Conservation (phyloP, 495 filamentous ascomycete species). For the Bombardia bombarda region DNA sequence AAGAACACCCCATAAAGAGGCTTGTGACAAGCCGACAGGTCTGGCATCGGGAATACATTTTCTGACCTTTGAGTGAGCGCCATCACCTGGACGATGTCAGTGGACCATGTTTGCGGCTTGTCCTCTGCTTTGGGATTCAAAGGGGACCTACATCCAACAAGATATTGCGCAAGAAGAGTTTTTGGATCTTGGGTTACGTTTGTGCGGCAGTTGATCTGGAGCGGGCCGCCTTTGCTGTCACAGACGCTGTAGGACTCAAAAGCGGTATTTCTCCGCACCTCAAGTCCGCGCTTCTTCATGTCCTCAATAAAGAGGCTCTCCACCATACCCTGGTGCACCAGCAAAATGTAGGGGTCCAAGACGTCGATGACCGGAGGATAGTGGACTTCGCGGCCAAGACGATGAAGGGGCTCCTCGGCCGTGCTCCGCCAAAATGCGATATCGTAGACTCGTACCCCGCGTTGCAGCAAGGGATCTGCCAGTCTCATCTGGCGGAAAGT, state of each 20-base stretch:
- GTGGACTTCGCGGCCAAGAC: constrained; percentile 44
- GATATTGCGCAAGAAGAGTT: constrained; percentile 38
- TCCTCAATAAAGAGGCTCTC: constrained; percentile 61
- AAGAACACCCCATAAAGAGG: constrained; percentile 63
- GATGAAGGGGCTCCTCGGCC: constrained; percentile 40
- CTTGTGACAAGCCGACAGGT: constrained; percentile 50
- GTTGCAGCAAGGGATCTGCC: constrained; percentile 52
- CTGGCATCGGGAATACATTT: constrained; percentile 47
- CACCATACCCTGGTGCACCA: constrained; percentile 69
- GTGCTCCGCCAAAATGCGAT: constrained; percentile 67
- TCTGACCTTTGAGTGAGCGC: constrained; percentile 46
- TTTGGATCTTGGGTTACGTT: constrained; percentile 34
- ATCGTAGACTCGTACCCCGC: constrained; percentile 59
- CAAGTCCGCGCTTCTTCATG: constrained; percentile 47
- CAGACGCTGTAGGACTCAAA: constrained; percentile 46
- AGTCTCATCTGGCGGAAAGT: constrained; percentile 54
- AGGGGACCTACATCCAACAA: constrained; percentile 40
- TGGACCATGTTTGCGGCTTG: constrained; percentile 1
- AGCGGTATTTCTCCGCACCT: constrained; percentile 46
- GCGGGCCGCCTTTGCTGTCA: constrained; percentile 27
- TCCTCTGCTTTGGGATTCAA: not conserved
- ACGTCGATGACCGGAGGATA: constrained; percentile 56
- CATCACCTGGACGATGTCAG: constrained; percentile 30
- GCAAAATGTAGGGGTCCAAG: constrained; percentile 60
- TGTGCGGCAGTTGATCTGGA: constrained; percentile 34